Base-by-base conservation (phyloP, 2,329 filamentous ascomycete species). In the Trichothecium sympodiale region DNA sequence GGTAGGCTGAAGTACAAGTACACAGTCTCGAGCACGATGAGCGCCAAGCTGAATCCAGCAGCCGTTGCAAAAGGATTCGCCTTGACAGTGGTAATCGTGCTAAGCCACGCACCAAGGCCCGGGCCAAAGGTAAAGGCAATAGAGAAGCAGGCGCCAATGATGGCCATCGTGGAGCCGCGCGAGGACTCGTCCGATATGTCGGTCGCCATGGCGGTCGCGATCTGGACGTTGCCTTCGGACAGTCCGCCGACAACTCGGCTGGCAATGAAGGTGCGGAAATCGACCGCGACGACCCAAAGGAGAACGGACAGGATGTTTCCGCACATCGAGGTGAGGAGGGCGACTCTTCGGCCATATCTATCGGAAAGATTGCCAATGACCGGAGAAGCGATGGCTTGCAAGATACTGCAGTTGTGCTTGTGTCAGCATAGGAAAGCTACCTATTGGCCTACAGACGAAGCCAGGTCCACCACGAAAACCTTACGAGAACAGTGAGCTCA, bases 41-140 rank as follows among this genome's bases (percentile, higher is more conserved):
- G 63, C 20, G 78, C 73, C 23, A 98, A 67, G 13, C 84, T 93
- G 45, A 96, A 86, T 1, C 83, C 83, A 1, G 91, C 91, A 1
- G 91, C 88, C 0, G 86, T 85, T 6, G 87, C 89, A 57, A 98
- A 98, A 0, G 91, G 91, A 54, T 98, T 98, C 17, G 80, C 81
- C 3, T 80, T 77, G 17, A 96, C 80, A 5, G 77, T 76, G 12
- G 77, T 76, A 42, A 94, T 77, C 35, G 74, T 80, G 43, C 84
- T 82, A 16, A 98, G 66, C 55, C 78, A 89, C 3, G 91, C 91
- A 40, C 91, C 91, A 7, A 98, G 71, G 8, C 87, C 87, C 0
- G 91, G 91, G 0, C 91, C 91, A 54, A 95, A 93, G 1, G 91
- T 98, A 55, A 98, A 98, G 14, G 91, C 91, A 46, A 98, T 80